Evolutionary conservation across 2,329 filamentous ascomycete species (phyloP).

Genomic region (Ophiostoma angusticollis): DNA sequence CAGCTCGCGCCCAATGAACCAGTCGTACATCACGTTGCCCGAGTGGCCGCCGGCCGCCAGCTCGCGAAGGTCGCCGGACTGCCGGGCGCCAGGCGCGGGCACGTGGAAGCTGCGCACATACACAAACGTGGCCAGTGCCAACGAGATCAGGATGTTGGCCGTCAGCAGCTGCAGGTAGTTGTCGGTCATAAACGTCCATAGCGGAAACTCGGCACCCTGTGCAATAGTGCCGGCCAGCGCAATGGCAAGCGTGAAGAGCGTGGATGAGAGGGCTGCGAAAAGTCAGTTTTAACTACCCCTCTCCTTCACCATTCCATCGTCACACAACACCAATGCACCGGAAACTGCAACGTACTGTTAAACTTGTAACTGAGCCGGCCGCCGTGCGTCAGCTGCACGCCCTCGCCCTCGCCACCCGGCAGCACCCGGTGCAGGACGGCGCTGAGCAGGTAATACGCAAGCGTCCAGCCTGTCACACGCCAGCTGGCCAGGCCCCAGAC

Average conservation of each 20-base stretch:
- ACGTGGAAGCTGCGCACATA: constrained; percentile 76
- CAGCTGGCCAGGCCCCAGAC: constrained; percentile 57
- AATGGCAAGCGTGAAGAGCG: constrained; percentile 56
- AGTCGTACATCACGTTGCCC: constrained; percentile 85
- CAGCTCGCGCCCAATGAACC: constrained; percentile 90
- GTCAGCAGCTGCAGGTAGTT: constrained; percentile 82
- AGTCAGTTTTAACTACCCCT: background rate
- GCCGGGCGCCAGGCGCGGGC: constrained; percentile 19
- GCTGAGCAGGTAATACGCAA: constrained; percentile 69
- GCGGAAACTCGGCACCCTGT: constrained; percentile 67
- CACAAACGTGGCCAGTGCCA: constrained; percentile 59
- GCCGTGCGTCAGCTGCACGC: constrained; percentile 56
- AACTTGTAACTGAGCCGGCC: constrained; percentile 72
- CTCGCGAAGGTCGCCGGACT: constrained; percentile 63
- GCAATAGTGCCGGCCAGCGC: constrained; percentile 61
- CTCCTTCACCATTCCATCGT: too few relatives aligned
- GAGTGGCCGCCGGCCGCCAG: constrained; percentile 70
- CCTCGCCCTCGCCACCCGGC: constrained; percentile 59
- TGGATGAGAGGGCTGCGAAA: constrained; percentile 57
- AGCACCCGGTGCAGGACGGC: constrained; percentile 63
- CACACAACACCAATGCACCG: too few relatives aligned
- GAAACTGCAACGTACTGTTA: constrained; percentile 41
- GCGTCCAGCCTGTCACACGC: constrained; percentile 53
- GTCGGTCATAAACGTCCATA: constrained; percentile 89
- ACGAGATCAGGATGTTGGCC: constrained; percentile 66